Percentiles rank a stretch among this genome's conserved stretches.
Evolutionary conservation across 371 early-diverging fungal species (phyloP).

Genomic region (Mucor saturninus): DNA sequence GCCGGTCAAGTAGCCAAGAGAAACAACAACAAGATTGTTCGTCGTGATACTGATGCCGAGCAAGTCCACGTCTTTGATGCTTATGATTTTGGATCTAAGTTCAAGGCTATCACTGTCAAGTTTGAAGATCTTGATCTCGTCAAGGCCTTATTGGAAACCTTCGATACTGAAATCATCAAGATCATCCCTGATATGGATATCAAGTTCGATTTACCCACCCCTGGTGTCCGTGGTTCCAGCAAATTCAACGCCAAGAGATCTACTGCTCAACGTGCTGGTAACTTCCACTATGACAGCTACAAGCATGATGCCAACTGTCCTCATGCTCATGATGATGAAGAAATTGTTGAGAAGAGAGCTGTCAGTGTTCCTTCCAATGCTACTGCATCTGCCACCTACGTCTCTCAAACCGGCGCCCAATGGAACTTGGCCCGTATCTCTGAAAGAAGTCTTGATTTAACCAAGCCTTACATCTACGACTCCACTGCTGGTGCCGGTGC

Average conservation of each 20-base stretch:
- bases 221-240: neutral
- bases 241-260: conserved; percentile 16
- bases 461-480: too few relatives aligned
- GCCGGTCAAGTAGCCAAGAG: conserved; percentile 18
- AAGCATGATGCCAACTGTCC: conserved; percentile 30
- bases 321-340: conserved; percentile 1
- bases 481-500: conserved; percentile 37
- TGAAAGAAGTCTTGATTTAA: too few relatives aligned
- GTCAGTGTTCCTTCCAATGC: conserved; percentile 3
- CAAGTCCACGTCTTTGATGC: conserved; percentile 38
- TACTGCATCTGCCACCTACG: neutral
- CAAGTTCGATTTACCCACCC: conserved; percentile 37
- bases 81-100: conserved; percentile 33
- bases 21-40: conserved; percentile 19
- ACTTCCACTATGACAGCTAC: conserved; percentile 18
- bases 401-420: too few relatives aligned
- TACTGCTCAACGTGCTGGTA: conserved; percentile 21
- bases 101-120: conserved; percentile 41
- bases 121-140: conserved; percentile 35
- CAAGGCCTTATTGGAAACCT: conserved; percentile 14
- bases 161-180: conserved; percentile 30
- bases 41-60: conserved; percentile 24
- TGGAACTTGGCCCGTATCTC: too few relatives aligned
- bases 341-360: conserved; percentile 6
- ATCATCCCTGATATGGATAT: conserved; percentile 47